A percentile compares a stretch with the other conserved stretches of the same genome.
phyloP scores from a whole-genome alignment of 768 basidiomycete species.

The Mycena amicta region DNA sequence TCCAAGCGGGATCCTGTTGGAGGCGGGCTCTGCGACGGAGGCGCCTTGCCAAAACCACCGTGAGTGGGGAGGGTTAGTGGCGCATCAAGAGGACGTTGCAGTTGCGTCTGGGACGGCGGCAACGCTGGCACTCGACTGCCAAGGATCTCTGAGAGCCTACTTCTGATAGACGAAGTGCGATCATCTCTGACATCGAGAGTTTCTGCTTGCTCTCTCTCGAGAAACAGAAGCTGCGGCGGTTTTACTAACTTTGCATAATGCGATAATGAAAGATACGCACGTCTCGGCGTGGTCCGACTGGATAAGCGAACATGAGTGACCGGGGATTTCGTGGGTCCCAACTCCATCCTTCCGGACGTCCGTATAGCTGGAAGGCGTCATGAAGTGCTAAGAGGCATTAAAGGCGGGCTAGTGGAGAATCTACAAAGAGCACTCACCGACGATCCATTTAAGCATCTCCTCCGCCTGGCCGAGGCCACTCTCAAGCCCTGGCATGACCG shows the following conservation, averaged over 20 bases:
- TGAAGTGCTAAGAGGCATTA: slow-evolving; percentile 75
- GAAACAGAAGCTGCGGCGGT: slow-evolving; percentile 69
- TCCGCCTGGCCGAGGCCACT: slow-evolving; percentile 60
- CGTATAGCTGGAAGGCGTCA: slow-evolving; percentile 87
- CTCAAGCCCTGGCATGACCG: slow-evolving; percentile 89
- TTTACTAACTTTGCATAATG: slow-evolving; percentile 4
- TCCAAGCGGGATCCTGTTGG: slow-evolving; percentile 28
- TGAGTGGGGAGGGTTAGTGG: slow-evolving; percentile 42
- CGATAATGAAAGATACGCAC: slow-evolving; percentile 66
- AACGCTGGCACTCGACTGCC: slow-evolving; percentile 59
- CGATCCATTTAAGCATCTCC: slow-evolving; percentile 91
- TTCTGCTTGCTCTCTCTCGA: slow-evolving; percentile 83
- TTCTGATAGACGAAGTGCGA: slow-evolving; percentile 69
- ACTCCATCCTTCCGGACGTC: slow-evolving; percentile 80
- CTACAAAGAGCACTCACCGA: slow-evolving; percentile 54
- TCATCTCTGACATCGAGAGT: slow-evolving; percentile 76
- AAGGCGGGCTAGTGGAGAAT: slow-evolving; percentile 6
- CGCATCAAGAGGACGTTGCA: slow-evolving; percentile 26
- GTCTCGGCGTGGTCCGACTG: slow-evolving; percentile 80
- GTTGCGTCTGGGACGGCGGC: slow-evolving; percentile 24
- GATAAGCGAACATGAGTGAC: slow-evolving; percentile 94
- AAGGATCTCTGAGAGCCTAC: slow-evolving; percentile 62
- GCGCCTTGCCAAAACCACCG: too few relatives aligned
- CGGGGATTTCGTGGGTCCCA: slow-evolving; percentile 86
- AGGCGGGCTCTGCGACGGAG: neutral